Base-by-base conservation (phyloP, 768 basidiomycete species). In the Lactifluus rugatus region DNA sequence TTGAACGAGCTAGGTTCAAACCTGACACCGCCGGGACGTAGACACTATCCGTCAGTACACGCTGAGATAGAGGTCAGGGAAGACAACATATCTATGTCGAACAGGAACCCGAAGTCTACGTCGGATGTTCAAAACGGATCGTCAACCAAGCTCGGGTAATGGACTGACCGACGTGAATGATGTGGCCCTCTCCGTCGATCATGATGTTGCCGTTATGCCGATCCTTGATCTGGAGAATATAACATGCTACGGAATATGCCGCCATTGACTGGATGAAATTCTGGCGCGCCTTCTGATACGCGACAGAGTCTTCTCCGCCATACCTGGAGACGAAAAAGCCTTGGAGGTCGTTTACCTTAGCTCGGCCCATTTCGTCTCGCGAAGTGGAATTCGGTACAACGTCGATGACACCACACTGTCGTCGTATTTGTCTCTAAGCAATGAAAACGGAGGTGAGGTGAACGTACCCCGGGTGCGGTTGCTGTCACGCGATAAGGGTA, bases 241-340 rank as follows among this genome's bases (percentile, higher is more conserved):
- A 98, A 70, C 95, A 98, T 8, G 93, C 92, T 25, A 98, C 87
- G 32, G 95, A 98, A 71, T 99, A 99, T 10, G 93, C 96, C 0
- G 96, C 95, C 96, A 98, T 99, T 2, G 93, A 95, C 69, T 96
- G 94, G 57, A 99, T 91, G 69, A 99, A 99, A 72, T 97, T 96
- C 61, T 89, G 77, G 17, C 93, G 85, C 45, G 96, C 96, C 62
- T 81, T 80, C 69, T 97, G 94, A 76, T 98, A 99, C 48, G 87
- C 77, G 44, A 90, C 72, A 0, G 91, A 90, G 65, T 97, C 92
- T 68, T 87, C 81, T 48, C 88, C 85, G 21, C 95, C 96, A 66
- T 96, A 96, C 70, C 88, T 94, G 34, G 90, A 82, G 25, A 91
- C 78, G 72, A 98, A 99, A 75, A 98, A 99, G 64, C 87, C 87